A percentile compares a stretch with the other conserved stretches of the same genome.
Evolutionary conservation across 352 stramenopile species (phyloP).

Genomic region (Pythium rhizo-oryzae): DNA sequence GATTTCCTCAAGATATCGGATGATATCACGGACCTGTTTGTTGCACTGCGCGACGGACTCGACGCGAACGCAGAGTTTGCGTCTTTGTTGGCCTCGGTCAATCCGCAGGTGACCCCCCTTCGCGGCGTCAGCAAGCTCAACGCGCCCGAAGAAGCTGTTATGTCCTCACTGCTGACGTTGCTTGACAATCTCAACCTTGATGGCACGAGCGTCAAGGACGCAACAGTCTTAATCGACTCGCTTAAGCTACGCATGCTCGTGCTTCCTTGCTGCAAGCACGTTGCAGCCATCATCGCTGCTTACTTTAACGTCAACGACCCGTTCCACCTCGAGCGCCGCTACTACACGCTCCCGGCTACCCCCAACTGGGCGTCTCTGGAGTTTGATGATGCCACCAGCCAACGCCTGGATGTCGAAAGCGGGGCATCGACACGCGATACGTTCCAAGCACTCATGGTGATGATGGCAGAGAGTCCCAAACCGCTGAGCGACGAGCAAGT

Average conservation of each 20-base stretch:
- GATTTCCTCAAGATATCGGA: not conserved
- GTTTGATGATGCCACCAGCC: not conserved
- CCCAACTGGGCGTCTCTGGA: not conserved
- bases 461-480: not conserved
- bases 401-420: not conserved
- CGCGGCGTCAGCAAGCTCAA: too few species aligned
- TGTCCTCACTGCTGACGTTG: constrained; percentile 33
- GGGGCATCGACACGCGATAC: not conserved
- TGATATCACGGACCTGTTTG: constrained; percentile 18
- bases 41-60: constrained; percentile 30
- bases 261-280: not conserved
- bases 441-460: constrained; percentile 5
- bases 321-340: not conserved
- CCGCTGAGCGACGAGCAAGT: not conserved
- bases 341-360: constrained; percentile 3
- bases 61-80: not conserved
- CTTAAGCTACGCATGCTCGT: too few species aligned
- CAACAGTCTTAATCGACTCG: too few species aligned
- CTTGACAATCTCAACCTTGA: constrained; percentile 36
- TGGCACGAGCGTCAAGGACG: too few species aligned
- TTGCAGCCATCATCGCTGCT: not conserved
- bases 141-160: constrained; percentile 26
- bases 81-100: not conserved
- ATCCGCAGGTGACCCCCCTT: too few species aligned
- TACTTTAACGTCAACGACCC: not conserved